These are phyloP conservation scores for Penicillium brasilianum DNA, from an alignment of 2,329 filamentous ascomycete species.

Conservation along the genomic window DNA sequence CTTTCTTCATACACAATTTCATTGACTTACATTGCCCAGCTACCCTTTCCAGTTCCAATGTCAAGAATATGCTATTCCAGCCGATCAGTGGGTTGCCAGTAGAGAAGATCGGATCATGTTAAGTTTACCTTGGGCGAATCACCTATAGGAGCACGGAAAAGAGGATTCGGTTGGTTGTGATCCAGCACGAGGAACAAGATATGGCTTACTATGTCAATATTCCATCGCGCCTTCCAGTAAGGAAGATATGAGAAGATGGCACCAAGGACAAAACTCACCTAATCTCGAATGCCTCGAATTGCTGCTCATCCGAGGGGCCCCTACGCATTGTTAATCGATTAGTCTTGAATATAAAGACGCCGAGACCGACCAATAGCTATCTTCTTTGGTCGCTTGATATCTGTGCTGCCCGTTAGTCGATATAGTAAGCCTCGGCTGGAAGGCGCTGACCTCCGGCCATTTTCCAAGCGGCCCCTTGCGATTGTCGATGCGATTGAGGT, in stretches of 20 bases:
- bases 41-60: slow-evolving; percentile 20
- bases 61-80: slow-evolving; percentile 18
- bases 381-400: slow-evolving; percentile 21
- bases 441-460: slow-evolving; percentile 16
- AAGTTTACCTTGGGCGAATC: slow-evolving; percentile 14
- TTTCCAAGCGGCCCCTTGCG: slow-evolving; percentile 15
- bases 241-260: not conserved
- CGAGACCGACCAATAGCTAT: slow-evolving; percentile 19
- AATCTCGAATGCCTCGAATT: slow-evolving; percentile 22
- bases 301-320: slow-evolving; percentile 21
- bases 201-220: slow-evolving; percentile 10
- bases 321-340: slow-evolving; percentile 4
- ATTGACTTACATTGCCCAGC: slow-evolving; percentile 19
- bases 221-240: not conserved
- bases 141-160: slow-evolving; percentile 17
- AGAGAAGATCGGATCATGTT: not conserved
- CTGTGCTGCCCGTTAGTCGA: not conserved
- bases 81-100: not conserved
- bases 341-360: not conserved
- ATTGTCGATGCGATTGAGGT: slow-evolving; percentile 19
- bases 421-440: not conserved
- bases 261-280: slow-evolving; percentile 4
- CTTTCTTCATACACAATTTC: not conserved
- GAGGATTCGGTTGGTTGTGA: slow-evolving; percentile 16
- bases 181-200: slow-evolving; percentile 22